These are phyloP conservation scores for Strigomonas galati DNA, from an alignment of 208 protist species.

Conservation along the genomic window DNA sequence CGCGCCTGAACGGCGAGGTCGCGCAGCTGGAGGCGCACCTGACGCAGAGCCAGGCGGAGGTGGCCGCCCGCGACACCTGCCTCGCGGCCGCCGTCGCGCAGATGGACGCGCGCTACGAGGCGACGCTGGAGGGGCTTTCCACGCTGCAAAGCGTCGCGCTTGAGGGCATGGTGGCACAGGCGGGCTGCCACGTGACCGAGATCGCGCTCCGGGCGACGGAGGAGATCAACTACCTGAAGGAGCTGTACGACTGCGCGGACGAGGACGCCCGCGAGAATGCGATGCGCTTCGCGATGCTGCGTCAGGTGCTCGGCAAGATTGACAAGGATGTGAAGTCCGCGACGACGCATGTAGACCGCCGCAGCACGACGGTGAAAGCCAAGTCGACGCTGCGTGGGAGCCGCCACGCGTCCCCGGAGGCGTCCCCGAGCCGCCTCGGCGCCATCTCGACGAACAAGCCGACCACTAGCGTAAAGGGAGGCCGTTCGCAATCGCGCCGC, in stretches of 20 bases:
- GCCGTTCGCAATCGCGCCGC: not conserved
- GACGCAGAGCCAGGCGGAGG: not conserved
- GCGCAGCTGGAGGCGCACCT: slow-evolving; percentile 21
- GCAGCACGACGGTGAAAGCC: slow-evolving; percentile 5
- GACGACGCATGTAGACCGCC: slow-evolving; percentile 23
- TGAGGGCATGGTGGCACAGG: slow-evolving; percentile 20
- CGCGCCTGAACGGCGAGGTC: slow-evolving; percentile 22
- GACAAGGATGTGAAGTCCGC: slow-evolving; percentile 54
- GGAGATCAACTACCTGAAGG: slow-evolving; percentile 29
- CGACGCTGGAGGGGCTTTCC: slow-evolving; percentile 31
- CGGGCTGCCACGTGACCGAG: slow-evolving; percentile 14
- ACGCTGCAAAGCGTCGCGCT: slow-evolving; percentile 28
- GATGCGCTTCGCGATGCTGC: slow-evolving; percentile 32
- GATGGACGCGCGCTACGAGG: slow-evolving; percentile 12
- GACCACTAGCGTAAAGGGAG: not conserved
- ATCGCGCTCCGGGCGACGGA: slow-evolving; percentile 18
- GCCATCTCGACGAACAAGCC: not conserved
- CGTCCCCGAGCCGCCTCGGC: not conserved
- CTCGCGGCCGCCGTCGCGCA: slow-evolving; percentile 25
- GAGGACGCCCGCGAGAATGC: slow-evolving; percentile 32
- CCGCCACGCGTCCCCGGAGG: not conserved
- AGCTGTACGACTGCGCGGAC: slow-evolving; percentile 30
- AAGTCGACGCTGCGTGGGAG: not conserved
- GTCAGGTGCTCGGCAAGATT: slow-evolving; percentile 39
- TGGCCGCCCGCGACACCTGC: slow-evolving; percentile 17